Conservation (phyloP, 2,329 filamentous ascomycete species). For the Esteya vermicola region DNA sequence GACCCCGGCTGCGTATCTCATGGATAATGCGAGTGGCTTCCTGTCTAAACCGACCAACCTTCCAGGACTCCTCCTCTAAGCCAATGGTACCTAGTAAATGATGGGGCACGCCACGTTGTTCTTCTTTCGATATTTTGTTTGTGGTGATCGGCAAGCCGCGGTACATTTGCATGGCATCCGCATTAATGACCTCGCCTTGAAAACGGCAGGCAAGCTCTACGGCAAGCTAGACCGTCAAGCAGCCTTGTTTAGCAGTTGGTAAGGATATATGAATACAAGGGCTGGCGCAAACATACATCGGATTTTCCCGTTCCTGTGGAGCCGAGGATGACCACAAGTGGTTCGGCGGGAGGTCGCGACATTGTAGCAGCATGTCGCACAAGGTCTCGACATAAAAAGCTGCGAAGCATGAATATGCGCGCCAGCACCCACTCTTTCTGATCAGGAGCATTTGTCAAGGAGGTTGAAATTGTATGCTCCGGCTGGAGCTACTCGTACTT, state of each 20-base stretch:
- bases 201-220: slow-evolving; percentile 72
- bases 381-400: not conserved
- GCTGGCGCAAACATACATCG: too few relatives aligned
- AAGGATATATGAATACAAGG: too few relatives aligned
- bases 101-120: slow-evolving; percentile 70
- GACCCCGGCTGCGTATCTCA: slow-evolving; percentile 65
- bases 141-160: slow-evolving; percentile 84
- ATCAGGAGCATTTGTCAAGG: too few relatives aligned
- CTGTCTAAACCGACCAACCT: slow-evolving; percentile 60
- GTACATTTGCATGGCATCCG: slow-evolving; percentile 97
- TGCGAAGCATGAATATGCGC: slow-evolving; percentile 1
- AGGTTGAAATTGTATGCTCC: too few relatives aligned
- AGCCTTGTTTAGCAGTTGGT: too few relatives aligned
- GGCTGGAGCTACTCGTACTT: too few relatives aligned
- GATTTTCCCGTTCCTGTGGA: slow-evolving; percentile 92
- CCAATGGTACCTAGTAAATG: slow-evolving; percentile 73
- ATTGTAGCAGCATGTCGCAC: slow-evolving; percentile 18
- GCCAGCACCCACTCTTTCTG: not conserved
- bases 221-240: slow-evolving; percentile 50
- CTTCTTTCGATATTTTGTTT: slow-evolving; percentile 69
- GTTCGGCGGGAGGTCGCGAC: slow-evolving; percentile 30
- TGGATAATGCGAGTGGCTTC: slow-evolving; percentile 55
- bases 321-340: slow-evolving; percentile 70
- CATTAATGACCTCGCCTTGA: slow-evolving; percentile 91
- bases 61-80: slow-evolving; percentile 68